Evolutionary conservation across 2,329 filamentous ascomycete species (phyloP), one percentile per base, ranked within the genome.

Genomic region (Fusarium armeniacum): DNA sequence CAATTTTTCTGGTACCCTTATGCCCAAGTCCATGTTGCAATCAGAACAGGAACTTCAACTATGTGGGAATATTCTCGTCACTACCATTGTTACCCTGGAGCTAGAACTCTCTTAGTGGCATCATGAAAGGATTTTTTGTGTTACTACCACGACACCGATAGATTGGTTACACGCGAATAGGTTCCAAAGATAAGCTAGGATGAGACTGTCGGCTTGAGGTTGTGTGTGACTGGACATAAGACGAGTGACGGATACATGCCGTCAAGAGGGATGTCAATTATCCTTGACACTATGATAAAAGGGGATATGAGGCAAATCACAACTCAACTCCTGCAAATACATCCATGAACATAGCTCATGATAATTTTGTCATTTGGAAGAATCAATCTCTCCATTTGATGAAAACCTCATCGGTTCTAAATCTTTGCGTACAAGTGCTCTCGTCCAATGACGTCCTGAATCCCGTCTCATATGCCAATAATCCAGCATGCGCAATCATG

Each of bases 401-500:
- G 73, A 90, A 87, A 22, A 95, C 92, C 79, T 94, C 92, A 76
- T 95, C 92, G 7, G 92, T 95, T 74, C 92, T 89, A 78, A 94
- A 95, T 56, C 93, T 84, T 78, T 95, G 93, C 16, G 92, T 95
- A 79, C 91, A 97, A 15, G 91, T 93, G 72, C 91, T 95, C 45
- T 98, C 92, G 68, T 91, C 89, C 47, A 98, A 78, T 10, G 86
- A 82, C 2, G 94, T 98, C 63, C 82, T 85, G 76, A 93, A 94
- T 2, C 95, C 95, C 18, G 90, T 94, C 79, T 90, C 85, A 78
- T 92, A 96, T 2, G 94, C 94, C 75, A 98, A 79, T 74, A 99
- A 81, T 3, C 96, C 96, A 3, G 96, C 96, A 79, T 99, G 95
- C 2, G 96, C 96, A 82, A 99, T 99, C 96, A 99, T 99, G 77